Percentiles rank a stretch among this genome's conserved stretches.
These are phyloP conservation scores for Schwanniomyces pseudopolymorphus DNA, from an alignment of 805 yeast species.

Conservation along the genomic window DNA sequence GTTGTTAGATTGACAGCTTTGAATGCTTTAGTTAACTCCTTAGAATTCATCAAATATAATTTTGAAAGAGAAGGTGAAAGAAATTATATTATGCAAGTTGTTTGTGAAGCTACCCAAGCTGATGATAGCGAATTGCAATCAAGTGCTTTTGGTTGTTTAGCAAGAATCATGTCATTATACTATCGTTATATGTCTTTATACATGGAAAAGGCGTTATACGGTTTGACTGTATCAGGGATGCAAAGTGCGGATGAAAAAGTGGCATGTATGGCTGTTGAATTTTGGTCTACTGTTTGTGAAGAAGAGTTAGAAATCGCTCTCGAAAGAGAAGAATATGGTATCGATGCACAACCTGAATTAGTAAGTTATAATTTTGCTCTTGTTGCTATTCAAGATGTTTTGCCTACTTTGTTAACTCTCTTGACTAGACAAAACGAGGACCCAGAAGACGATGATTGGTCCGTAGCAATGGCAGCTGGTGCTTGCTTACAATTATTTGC, in stretches of 20 bases:
- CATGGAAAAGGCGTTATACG: constrained; percentile 95
- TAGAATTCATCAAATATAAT: constrained; percentile 84
- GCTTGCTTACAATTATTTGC: constrained; percentile 94
- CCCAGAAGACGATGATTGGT: constrained; percentile 96
- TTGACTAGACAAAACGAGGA: constrained; percentile 90
- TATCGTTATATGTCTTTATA: constrained; percentile 88
- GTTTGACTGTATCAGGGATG: constrained; percentile 90
- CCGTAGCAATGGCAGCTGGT: constrained; percentile 98
- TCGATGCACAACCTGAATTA: constrained; percentile 43
- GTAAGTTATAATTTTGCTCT: constrained; percentile 78
- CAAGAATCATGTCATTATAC: constrained; percentile 86
- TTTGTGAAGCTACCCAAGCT: constrained; percentile 98
- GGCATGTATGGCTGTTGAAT: constrained; percentile 97
- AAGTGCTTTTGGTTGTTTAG: constrained; percentile 93
- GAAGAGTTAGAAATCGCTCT: constrained; percentile 82
- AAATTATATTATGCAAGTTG: constrained; percentile 97
- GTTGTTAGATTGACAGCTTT: constrained; percentile 86
- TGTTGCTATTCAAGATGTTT: constrained; percentile 77
- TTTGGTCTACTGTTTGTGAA: constrained; percentile 99
- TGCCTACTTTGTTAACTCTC: constrained; percentile 79
- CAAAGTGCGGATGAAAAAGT: constrained; percentile 79
- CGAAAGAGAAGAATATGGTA: constrained; percentile 62
- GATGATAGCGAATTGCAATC: constrained; percentile 80
- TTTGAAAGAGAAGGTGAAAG: constrained; percentile 94
- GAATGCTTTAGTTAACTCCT: constrained; percentile 86